Base-by-base conservation (phyloP, 805 yeast genomes). In the Candida qinlingensis region DNA sequence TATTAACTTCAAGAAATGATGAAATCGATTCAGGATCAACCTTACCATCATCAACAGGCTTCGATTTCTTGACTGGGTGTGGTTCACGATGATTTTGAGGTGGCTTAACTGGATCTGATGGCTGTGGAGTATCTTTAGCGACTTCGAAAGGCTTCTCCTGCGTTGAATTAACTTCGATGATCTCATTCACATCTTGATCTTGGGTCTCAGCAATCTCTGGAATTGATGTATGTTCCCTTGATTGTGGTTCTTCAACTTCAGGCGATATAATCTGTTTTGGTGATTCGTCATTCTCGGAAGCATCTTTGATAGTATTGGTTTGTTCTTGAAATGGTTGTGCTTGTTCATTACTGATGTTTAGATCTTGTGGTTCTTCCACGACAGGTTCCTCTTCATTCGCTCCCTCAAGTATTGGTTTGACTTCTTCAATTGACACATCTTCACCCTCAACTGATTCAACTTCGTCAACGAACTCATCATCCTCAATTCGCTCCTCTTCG, bases 1-100 rank as follows among this genome's bases (percentile, higher is more conserved):
- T 29, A 7, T 67, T 64, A 5, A 72, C 49, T 7, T 64, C 61
- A 26, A 67, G 64, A 47, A 70, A 74, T 1, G 72, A 60, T 6
- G 73, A 56, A 6, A 72, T 54, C 6, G 67, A 48, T 6, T 48
- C 46, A 8, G 46, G 28, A 30, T 52, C 51, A 11, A 46, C 12
- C 8, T 5, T 35, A 8, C 27, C 11, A 10, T 39, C 42, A 9
- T 29, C 33, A 27, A 6, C 19, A 19, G 19, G 19, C 25, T 19
- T 39, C 44, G 27, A 8, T 8, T 9, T 13, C 35, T 7, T 27
- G 31, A 4, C 8, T 12, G 13, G 27, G 9, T 12, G 37, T 19
- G 19, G 19, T 19, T 19, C 19, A 19, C 2, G 19, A 19, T 19
- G 19, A 19, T 19, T 19, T 19, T 19, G 13, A 7, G n/a, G 26